phyloP scores from a whole-genome alignment of 169 alveolate genomes.

The Theileria parva region DNA sequence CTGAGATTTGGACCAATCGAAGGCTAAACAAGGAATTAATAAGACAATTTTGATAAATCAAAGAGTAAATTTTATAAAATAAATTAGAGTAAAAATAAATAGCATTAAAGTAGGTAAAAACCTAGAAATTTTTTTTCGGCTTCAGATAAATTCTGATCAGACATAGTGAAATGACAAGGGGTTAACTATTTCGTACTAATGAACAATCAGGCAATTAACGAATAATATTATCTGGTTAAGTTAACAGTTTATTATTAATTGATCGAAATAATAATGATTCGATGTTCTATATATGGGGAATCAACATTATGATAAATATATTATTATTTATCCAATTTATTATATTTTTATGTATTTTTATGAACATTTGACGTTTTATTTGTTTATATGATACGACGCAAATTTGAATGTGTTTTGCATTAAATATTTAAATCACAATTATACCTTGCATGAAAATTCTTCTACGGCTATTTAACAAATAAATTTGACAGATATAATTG shows the following conservation, averaged over 20 bases:
- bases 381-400: not conserved
- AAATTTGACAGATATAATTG: not conserved
- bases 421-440: not conserved
- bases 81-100: not conserved
- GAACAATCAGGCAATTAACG: not conserved
- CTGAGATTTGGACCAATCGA: slow-evolving; percentile 53
- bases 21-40: slow-evolving; percentile 12
- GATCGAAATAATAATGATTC: not conserved
- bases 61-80: no score
- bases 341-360: no score
- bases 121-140: slow-evolving; percentile 57
- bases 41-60: not conserved
- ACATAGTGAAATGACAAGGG: slow-evolving; percentile 18
- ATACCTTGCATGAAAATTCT: not conserved
- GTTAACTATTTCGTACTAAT: not conserved
- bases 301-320: not conserved
- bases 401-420: not conserved
- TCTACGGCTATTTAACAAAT: not conserved
- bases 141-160: slow-evolving; percentile 15
- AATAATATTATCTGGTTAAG: not conserved
- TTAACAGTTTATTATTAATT: not conserved
- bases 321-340: not conserved
- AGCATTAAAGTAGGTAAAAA: not conserved
- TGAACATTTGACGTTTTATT: no score
- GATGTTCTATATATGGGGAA: not conserved